Evolutionary conservation across 306 rosid species (phyloP).

Genomic region (Calophaca sinica): DNA sequence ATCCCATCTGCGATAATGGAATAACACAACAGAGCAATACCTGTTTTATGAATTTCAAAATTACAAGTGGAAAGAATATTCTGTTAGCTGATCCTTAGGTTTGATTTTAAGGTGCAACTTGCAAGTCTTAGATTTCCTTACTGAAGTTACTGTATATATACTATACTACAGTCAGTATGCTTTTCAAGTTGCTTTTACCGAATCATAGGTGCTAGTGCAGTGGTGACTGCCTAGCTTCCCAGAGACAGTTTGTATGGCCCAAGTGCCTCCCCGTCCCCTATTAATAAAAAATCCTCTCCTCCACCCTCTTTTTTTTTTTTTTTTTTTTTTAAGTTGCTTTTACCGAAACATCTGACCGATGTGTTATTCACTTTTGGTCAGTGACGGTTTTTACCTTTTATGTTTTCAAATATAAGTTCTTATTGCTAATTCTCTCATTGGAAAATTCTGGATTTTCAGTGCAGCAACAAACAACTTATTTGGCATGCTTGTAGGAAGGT

Average conservation of each 20-base stretch:
- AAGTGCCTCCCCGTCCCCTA: no score
- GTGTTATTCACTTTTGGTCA: constrained; percentile 28
- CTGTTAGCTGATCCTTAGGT: not conserved
- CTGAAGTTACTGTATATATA: constrained; percentile 1
- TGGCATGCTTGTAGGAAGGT: constrained; percentile 95
- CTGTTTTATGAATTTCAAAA: constrained; percentile 20
- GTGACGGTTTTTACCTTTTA: not conserved
- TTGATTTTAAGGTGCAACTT: constrained; percentile 16
- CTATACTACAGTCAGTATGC: constrained; percentile 6
- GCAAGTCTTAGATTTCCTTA: constrained; percentile 25
- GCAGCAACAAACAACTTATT: constrained; percentile 84
- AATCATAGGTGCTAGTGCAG: not conserved
- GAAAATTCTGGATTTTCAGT: constrained; percentile 63
- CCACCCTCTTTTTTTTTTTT: no score
- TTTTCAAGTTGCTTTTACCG: constrained; percentile 30
- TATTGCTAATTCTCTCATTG: constrained; percentile 28
- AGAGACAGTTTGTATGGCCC: no score
- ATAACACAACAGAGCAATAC: not conserved
- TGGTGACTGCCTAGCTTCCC: no score
- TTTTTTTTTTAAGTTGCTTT: constrained; percentile 22
- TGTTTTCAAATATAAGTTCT: constrained; percentile 18
- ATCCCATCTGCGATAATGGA: constrained; percentile 19
- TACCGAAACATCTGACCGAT: constrained; percentile 10
- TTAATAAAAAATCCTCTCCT: no score
- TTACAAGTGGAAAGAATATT: constrained; percentile 21